Evolutionary conservation across 768 basidiomycete species (phyloP).

Genomic region (Amanita subjunquillea): DNA sequence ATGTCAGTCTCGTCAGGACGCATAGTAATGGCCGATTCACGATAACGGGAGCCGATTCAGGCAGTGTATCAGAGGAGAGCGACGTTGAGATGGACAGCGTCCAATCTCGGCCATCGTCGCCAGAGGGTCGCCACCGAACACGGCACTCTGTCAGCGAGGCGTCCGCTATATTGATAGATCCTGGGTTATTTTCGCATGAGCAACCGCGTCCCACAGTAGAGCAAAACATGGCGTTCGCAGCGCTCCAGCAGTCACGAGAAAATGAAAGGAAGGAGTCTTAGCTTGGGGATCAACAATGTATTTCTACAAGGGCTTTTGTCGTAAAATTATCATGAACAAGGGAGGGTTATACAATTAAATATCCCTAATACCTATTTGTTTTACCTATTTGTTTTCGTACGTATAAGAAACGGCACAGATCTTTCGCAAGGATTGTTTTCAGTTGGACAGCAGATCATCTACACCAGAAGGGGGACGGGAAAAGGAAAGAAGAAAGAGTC

Average conservation of each 20-base stretch:
- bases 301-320: conserved; percentile 2
- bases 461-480: conserved; percentile 1
- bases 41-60: conserved; percentile 35
- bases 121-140: conserved; percentile 21
- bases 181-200: conserved; percentile 27
- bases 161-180: conserved; percentile 33
- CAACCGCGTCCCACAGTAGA: conserved; percentile 58
- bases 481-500: conserved; percentile 11
- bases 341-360: conserved; percentile 8
- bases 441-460: conserved; percentile 9
- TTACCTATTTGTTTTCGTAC: conserved; percentile 3
- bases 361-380: conserved; percentile 6
- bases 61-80: conserved; percentile 36
- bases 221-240: conserved; percentile 80
- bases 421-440: conserved; percentile 9
- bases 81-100: conserved; percentile 47
- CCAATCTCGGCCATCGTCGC: conserved; percentile 44
- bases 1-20: conserved; percentile 84
- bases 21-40: conserved; percentile 55
- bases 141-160: conserved; percentile 21
- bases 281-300: background rate
- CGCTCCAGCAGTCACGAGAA: conserved; percentile 19
- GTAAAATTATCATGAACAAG: conserved; percentile 5
- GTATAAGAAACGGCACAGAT: conserved; percentile 7
- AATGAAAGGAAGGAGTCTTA: background rate